These are phyloP conservation scores for Mucor piriformis DNA, from an alignment of 371 early-diverging fungal species.

Conservation along the genomic window DNA sequence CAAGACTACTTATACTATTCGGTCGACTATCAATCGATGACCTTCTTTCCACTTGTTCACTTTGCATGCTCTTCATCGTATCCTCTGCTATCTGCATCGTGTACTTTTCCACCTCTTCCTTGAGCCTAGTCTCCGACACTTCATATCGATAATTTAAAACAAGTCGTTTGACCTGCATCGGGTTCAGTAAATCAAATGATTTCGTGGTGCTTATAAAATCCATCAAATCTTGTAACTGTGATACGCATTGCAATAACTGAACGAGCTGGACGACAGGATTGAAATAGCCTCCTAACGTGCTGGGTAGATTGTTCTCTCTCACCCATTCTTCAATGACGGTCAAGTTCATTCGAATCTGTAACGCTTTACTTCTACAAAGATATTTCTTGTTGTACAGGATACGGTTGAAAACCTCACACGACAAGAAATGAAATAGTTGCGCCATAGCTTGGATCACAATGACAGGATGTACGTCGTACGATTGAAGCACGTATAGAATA, in stretches of 20 bases:
- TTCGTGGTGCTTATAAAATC: conserved; percentile 75
- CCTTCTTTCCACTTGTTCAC: conserved; percentile 5
- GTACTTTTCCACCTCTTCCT: conserved; percentile 75
- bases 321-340: conserved; percentile 85
- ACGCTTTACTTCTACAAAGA: conserved; percentile 78
- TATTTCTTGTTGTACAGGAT: conserved; percentile 75
- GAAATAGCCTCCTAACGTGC: conserved; percentile 42
- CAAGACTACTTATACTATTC: conserved; percentile 40
- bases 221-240: conserved; percentile 66
- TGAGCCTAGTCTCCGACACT: conserved; percentile 70
- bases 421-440: conserved; percentile 76
- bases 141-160: conserved; percentile 86
- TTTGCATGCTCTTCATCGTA: conserved; percentile 50
- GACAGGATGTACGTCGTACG: conserved; percentile 69
- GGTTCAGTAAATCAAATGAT: conserved; percentile 66
- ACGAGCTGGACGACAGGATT: conserved; percentile 78
- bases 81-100: conserved; percentile 69
- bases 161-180: conserved; percentile 71
- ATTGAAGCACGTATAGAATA: conserved; percentile 60
- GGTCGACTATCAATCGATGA: conserved; percentile 27
- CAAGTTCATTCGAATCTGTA: conserved; percentile 86
- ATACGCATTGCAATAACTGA: conserved; percentile 82
- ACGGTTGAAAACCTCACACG: conserved; percentile 81
- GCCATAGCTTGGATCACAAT: conserved; percentile 71
- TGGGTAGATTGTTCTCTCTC: conserved; percentile 55